Conservation (phyloP, 371 early-diverging fungal species). For the Blakeslea trispora region DNA sequence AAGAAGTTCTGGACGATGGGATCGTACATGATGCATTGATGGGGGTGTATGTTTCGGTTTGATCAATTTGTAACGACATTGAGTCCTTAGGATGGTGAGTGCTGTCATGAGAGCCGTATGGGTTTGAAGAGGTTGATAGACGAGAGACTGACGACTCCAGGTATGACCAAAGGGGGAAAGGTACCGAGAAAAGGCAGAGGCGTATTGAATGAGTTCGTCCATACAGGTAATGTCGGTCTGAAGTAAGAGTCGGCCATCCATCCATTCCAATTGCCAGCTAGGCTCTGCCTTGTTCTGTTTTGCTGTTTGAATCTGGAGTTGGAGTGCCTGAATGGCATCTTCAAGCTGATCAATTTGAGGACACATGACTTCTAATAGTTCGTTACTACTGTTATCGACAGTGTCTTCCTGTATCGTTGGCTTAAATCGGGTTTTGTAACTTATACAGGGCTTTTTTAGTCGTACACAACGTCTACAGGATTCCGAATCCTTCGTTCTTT, state of each 20-base stretch:
- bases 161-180: conserved; percentile 24
- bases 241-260: conserved; percentile 8
- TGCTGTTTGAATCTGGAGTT: conserved; percentile 3
- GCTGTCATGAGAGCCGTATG: conserved; percentile 13
- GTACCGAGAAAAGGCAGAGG: conserved; percentile 14
- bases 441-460: conserved; percentile 13
- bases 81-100: too few species aligned
- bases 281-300: conserved; percentile 13
- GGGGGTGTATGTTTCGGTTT: too few species aligned
- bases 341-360: neutral
- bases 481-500: conserved; percentile 9
- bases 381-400: conserved; percentile 6
- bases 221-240: conserved; percentile 9
- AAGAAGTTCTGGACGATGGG: conserved; percentile 1
- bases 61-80: too few species aligned
- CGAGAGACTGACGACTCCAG: conserved; percentile 6
- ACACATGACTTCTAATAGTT: conserved; percentile 7
- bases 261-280: conserved; percentile 8
- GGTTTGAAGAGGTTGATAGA: conserved; percentile 4
- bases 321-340: too few species aligned
- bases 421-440: conserved; percentile 8
- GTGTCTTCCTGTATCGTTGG: conserved; percentile 3
- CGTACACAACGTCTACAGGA: conserved; percentile 21
- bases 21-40: neutral
- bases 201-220: conserved; percentile 17